Base-by-base conservation (phyloP, 2,329 filamentous ascomycete genomes). In the Alternaria tenuissima region DNA sequence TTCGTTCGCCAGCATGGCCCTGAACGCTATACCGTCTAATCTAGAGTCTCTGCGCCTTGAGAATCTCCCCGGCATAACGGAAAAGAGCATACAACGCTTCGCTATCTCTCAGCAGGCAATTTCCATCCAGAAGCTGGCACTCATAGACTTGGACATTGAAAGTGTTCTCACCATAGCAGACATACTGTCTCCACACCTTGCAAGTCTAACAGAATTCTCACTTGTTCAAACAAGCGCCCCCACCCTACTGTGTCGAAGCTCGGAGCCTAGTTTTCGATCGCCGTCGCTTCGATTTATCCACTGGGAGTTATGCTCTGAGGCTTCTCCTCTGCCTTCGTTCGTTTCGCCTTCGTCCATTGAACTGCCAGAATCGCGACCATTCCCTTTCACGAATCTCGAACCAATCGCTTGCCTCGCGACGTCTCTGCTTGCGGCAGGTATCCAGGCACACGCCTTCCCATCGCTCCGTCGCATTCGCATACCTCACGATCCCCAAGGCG, bases 401-500 rank as follows among this genome's bases (percentile, higher is more conserved):
- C 85, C 86, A 28, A 80, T 83, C 41, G 80, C 83, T 36, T 80
- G 81, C 12, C 74, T 80, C 7, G 87, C 89, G 1, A 89, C 90
- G 52, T 81, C 84, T 5, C 86, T 90, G 47, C 82, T 93, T 7
- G 87, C 89, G 1, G 82, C 82, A 59, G 88, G 87, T 68, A 91
- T 93, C 64, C 77, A 78, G 5, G 83, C 85, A 1, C 80, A 80
- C 5, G 87, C 87, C 0, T 91, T 94, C 69, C 91, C 91, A 0
- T 74, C 79, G 0, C 82, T 94, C 9, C 81, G 80, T 9, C 80
- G 73, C 1, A 78, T 93, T 18, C 86, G 91, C 55, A 82, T 87
- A 0, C 91, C 90, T 1, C 87, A 87, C 58, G 91, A 94, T 65
- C 85, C 89, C 1, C 86, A 91, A 5, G 91, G 90, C 26, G 67